Conservation (phyloP, 306 rosid genomes). For the Herpetospermum pedunculosum region DNA sequence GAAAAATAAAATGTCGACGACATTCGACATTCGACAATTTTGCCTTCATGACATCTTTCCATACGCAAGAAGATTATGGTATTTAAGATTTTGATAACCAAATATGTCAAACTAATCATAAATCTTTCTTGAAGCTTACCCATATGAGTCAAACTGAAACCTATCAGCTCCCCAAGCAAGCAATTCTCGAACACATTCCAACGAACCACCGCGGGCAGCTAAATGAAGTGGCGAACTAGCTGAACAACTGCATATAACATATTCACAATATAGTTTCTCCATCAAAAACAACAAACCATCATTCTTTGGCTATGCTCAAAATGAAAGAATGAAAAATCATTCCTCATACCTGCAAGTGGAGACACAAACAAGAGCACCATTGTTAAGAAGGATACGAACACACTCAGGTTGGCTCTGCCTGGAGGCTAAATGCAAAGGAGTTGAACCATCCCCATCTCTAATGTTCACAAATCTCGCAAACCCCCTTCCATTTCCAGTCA, state of each 20-base stretch:
- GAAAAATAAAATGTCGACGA: background rate
- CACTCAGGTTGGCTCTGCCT: conserved; percentile 55
- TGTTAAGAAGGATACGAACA: conserved; percentile 54
- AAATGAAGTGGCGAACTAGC: conserved; percentile 83
- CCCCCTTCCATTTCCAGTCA: conserved; percentile 48
- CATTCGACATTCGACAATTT: background rate
- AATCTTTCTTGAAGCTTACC: conserved; percentile 33
- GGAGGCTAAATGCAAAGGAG: conserved; percentile 81
- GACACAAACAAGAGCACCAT: conserved; percentile 76
- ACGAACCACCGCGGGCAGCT: conserved; percentile 76
- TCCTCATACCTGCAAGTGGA: conserved; percentile 67
- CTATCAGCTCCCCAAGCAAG: conserved; percentile 94
- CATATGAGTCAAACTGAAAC: conserved; percentile 55
- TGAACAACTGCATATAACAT: conserved; percentile 38
- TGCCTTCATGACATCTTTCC: background rate
- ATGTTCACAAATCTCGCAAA: conserved; percentile 81
- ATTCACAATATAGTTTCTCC: conserved; percentile 20
- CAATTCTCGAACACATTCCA: conserved; percentile 68
- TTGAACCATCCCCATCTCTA: conserved; percentile 76
- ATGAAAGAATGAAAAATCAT: background rate
- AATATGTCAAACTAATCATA: background rate
- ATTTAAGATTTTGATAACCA: background rate
- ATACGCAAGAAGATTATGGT: background rate
- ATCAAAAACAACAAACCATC: conserved; percentile 11
- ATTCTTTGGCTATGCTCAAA: conserved; percentile 4